phyloP scores from a whole-genome alignment of 768 basidiomycete genomes.

The Suillus placidus region DNA sequence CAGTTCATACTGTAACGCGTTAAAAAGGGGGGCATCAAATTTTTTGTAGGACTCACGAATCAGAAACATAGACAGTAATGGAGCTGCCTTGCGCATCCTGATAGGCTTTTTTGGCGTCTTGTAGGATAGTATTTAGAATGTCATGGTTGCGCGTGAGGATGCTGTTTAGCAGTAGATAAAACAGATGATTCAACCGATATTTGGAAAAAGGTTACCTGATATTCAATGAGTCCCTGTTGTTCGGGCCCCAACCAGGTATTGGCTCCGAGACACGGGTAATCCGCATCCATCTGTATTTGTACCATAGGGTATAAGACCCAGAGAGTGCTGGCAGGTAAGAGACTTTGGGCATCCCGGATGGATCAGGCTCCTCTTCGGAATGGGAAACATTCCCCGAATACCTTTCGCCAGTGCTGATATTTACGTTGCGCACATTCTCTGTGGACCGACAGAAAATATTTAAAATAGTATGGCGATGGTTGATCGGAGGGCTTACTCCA shows the following conservation, averaged over 20 bases:
- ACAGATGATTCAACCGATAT: background rate
- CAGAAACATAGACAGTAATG: slow-evolving; percentile 56
- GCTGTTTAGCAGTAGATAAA: slow-evolving; percentile 32
- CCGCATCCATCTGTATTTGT: slow-evolving; percentile 35
- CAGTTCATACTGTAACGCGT: slow-evolving; percentile 29
- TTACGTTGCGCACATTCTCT: slow-evolving; percentile 50
- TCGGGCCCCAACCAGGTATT: slow-evolving; percentile 20
- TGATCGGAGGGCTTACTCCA: slow-evolving; percentile 47
- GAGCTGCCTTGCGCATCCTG: slow-evolving; percentile 51
- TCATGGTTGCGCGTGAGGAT: slow-evolving; percentile 50
- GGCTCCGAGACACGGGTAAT: slow-evolving; percentile 26
- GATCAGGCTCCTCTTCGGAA: slow-evolving; percentile 28
- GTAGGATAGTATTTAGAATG: slow-evolving; percentile 53
- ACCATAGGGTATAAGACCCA: slow-evolving; percentile 38
- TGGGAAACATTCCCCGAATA: slow-evolving; percentile 28
- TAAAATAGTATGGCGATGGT: background rate
- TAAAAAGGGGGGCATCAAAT: background rate
- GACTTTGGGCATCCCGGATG: slow-evolving; percentile 26
- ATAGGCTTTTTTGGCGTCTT: slow-evolving; percentile 56
- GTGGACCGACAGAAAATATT: slow-evolving; percentile 5
- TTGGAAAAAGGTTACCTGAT: slow-evolving; percentile 21
- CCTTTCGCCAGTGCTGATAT: slow-evolving; percentile 51
- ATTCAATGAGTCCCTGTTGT: slow-evolving; percentile 22
- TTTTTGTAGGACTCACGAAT: slow-evolving; percentile 35
- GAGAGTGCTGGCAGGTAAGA: slow-evolving; percentile 38